Evolutionary conservation across 768 basidiomycete genomes (phyloP).

Genomic region (Termitomyces sp.): DNA sequence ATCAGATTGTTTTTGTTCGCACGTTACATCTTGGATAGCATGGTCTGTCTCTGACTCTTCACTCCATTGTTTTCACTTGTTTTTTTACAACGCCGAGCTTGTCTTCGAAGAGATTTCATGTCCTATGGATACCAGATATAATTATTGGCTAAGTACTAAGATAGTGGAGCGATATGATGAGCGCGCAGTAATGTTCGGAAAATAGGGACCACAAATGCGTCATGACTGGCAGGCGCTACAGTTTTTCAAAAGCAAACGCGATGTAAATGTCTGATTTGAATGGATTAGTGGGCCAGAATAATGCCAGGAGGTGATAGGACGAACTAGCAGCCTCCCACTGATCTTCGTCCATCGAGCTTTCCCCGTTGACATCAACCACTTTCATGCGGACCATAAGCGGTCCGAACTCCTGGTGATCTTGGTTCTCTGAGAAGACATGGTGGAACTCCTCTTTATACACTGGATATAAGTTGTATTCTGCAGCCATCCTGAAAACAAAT

Average conservation of each 20-base stretch:
- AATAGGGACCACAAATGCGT: not conserved
- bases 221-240: conserved; percentile 14
- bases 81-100: not conserved
- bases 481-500: conserved; percentile 56
- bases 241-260: conserved; percentile 87
- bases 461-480: conserved; percentile 68
- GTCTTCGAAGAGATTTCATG: not conserved
- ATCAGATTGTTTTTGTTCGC: not conserved
- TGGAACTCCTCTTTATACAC: conserved; percentile 89
- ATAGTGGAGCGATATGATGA: conserved; percentile 1
- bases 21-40: not conserved
- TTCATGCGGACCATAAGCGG: conserved; percentile 87
- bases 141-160: conserved; percentile 8
- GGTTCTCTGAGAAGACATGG: conserved; percentile 79
- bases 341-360: conserved; percentile 88
- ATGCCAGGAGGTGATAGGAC: conserved; percentile 24
- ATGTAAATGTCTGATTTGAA: conserved; percentile 74
- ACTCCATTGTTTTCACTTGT: not conserved
- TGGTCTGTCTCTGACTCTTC: not conserved
- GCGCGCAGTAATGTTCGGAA: not conserved
- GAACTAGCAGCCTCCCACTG: conserved; percentile 99
- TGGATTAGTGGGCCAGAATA: conserved; percentile 3
- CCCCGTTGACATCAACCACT: conserved; percentile 80
- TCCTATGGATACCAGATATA: conserved; percentile 4
- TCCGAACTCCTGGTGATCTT: conserved; percentile 73